Conservation (phyloP, 148 eudicot species). For the Cornus kousa region DNA sequence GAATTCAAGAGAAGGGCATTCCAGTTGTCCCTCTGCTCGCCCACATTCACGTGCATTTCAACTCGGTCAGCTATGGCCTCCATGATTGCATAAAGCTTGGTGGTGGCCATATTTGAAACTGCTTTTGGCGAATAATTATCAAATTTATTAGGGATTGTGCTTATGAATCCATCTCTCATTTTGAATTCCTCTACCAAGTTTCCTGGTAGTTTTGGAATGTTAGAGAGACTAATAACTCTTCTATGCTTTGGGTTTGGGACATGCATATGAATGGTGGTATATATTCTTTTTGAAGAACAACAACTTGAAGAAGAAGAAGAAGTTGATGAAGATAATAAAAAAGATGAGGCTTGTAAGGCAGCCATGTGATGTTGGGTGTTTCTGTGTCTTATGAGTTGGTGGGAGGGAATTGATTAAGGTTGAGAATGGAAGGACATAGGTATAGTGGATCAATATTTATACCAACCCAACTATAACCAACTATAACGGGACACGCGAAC, state of each 20-base stretch:
- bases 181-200: not conserved
- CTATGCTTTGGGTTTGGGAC: not conserved
- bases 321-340: too few species aligned
- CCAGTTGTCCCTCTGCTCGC: conserved; percentile 36
- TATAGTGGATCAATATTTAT: too few species aligned
- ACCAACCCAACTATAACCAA: too few species aligned
- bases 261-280: not conserved
- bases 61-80: conserved; percentile 32
- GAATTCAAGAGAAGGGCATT: conserved; percentile 34
- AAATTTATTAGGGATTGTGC: not conserved
- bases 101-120: too few species aligned
- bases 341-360: too few species aligned
- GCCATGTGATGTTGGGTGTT: too few species aligned
- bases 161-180: not conserved
- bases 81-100: conserved; percentile 23
- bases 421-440: too few species aligned
- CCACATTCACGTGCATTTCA: conserved; percentile 37
- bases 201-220: not conserved
- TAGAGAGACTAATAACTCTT: not conserved
- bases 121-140: not conserved
- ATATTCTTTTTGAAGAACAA: not conserved
- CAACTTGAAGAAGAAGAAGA: not conserved
- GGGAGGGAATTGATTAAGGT: too few species aligned
- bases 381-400: too few species aligned
- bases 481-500: too few species aligned